Evolutionary conservation across 441 rosid species (phyloP).

Genomic region (Breynia disticha): DNA sequence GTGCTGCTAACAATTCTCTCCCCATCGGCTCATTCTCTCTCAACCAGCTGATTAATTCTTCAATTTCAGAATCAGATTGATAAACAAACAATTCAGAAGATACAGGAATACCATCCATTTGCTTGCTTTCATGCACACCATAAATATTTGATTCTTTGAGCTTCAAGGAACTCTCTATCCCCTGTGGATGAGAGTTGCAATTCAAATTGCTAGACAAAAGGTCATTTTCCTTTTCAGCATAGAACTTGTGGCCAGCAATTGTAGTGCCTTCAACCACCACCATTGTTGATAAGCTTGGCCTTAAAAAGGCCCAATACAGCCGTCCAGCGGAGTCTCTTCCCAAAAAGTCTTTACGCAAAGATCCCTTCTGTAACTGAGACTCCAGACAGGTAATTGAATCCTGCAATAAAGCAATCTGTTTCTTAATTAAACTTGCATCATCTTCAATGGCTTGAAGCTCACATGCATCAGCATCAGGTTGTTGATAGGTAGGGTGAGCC

Average conservation of each 20-base stretch:
- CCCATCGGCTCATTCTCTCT: slow-evolving; percentile 25
- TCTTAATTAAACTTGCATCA: slow-evolving; percentile 21
- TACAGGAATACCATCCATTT: slow-evolving; percentile 12
- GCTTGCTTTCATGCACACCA: slow-evolving; percentile 14
- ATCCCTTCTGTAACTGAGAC: slow-evolving; percentile 27
- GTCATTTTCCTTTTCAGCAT: slow-evolving; percentile 4
- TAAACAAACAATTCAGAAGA: slow-evolving; percentile 29
- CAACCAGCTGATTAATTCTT: slow-evolving; percentile 41
- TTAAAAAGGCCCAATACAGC: slow-evolving; percentile 37
- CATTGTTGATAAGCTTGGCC: slow-evolving; percentile 28
- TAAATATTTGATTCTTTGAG: slow-evolving; percentile 15
- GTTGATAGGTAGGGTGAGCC: slow-evolving; percentile 6
- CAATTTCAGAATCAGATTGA: slow-evolving; percentile 36
- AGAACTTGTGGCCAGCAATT: slow-evolving; percentile 11
- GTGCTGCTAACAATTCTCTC: slow-evolving; percentile 33
- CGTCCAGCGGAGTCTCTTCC: slow-evolving; percentile 43
- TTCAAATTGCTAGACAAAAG: slow-evolving; percentile 5
- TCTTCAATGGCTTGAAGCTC: slow-evolving; percentile 19
- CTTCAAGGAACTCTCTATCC: slow-evolving; percentile 6
- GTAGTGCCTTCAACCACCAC: slow-evolving; percentile 36
- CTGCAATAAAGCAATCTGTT: slow-evolving; percentile 26
- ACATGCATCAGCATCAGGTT: slow-evolving; percentile 16
- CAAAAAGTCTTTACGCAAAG: slow-evolving; percentile 38
- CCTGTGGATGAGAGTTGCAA: slow-evolving; percentile 14
- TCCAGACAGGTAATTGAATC: slow-evolving; percentile 31